A percentile compares a stretch with the other conserved stretches of the same genome.
Evolutionary conservation across 345 rosid species (phyloP).

Genomic region (Murraya paniculata): DNA sequence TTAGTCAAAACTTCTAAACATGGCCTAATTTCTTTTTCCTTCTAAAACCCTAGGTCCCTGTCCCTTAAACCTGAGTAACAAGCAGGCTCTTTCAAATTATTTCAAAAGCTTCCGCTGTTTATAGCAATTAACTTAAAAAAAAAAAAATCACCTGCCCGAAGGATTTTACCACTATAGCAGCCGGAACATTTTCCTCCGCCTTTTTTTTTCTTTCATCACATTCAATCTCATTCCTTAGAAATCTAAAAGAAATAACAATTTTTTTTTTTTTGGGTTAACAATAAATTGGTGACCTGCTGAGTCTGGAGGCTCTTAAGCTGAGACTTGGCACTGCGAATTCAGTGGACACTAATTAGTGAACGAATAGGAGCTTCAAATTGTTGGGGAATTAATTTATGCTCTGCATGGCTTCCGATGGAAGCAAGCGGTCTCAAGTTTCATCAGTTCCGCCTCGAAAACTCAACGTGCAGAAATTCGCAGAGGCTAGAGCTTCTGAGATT

Average conservation of each 20-base stretch:
- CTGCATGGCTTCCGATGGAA: conserved; percentile 40
- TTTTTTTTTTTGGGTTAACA: neutral
- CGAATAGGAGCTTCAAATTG: conserved; percentile 2
- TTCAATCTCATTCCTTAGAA: neutral
- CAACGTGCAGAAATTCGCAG: conserved; percentile 64
- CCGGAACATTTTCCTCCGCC: neutral
- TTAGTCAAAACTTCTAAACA: neutral
- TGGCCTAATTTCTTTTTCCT: neutral
- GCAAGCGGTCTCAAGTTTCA: conserved; percentile 28
- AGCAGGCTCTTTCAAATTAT: no score
- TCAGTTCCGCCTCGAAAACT: conserved; percentile 53
- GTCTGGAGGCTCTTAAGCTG: neutral
- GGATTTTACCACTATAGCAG: neutral
- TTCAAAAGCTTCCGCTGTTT: neutral
- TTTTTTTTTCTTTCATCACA: neutral
- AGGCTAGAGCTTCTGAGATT: conserved; percentile 65
- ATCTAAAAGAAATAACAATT: neutral
- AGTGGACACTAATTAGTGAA: neutral
- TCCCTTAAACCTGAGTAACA: neutral
- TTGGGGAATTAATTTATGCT: neutral
- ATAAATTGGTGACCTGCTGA: neutral
- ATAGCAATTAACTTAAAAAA: neutral
- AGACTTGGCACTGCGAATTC: neutral
- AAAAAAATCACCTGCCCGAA: neutral
- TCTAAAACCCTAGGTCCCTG: neutral